phyloP scores from a whole-genome alignment of 192 early-diverging fungal species.

The Backusella parvicylindrica region DNA sequence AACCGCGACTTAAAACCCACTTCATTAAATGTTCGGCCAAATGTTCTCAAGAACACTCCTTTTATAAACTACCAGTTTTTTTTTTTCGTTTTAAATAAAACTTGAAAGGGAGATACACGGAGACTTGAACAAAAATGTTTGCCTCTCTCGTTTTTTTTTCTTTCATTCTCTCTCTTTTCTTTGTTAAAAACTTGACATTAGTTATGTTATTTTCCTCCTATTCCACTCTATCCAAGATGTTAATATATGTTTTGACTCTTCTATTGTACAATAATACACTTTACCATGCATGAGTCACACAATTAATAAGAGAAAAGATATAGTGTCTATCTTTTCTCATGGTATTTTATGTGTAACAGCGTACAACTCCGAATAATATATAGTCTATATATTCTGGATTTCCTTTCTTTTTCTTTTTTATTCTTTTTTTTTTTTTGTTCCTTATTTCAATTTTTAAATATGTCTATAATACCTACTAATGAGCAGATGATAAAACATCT shows the following conservation, averaged over 20 bases:
- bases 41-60: not conserved
- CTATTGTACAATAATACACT: not conserved
- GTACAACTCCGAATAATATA: not conserved
- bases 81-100: not conserved
- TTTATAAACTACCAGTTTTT: not conserved
- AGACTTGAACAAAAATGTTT: not conserved
- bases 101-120: not conserved
- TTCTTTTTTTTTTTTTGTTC: not conserved
- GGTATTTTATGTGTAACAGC: not conserved
- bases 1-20: not conserved
- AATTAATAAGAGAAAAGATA: not conserved
- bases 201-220: not conserved
- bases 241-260: not conserved
- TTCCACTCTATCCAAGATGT: not conserved
- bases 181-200: too few species aligned
- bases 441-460: not conserved
- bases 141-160: too few species aligned
- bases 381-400: not conserved
- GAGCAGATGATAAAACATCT: slow-evolving; percentile 16
- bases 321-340: not conserved
- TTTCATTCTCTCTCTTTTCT: not conserved
- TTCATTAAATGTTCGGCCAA: too few species aligned
- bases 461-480: not conserved
- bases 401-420: not conserved
- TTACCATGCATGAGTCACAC: not conserved